A percentile compares a stretch with the other conserved stretches of the same genome.
Evolutionary conservation across 495 filamentous ascomycete genomes (phyloP).

Genomic region (Parachaetomium inaequale): DNA sequence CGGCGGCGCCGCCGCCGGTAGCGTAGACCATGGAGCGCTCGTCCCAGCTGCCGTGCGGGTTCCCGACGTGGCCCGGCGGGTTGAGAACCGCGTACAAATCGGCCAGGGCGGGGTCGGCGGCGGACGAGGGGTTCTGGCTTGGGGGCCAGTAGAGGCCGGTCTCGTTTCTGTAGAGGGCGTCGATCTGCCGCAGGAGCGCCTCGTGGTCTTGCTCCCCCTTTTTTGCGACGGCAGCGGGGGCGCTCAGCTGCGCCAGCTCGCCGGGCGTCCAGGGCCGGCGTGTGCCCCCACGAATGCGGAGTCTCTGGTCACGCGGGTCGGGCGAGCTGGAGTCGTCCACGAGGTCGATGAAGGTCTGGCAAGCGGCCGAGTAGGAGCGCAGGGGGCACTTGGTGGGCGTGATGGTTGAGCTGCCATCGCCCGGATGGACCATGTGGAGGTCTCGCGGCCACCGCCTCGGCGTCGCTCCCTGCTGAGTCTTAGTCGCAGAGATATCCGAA

Average conservation of each 20-base stretch:
- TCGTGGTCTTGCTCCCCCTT: slow-evolving; percentile 1
- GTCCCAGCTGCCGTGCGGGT: slow-evolving; percentile 53
- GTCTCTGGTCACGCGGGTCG: slow-evolving; percentile 33
- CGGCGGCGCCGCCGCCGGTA: slow-evolving; percentile 35
- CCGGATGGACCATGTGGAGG: slow-evolving; percentile 31
- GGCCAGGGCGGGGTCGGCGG: slow-evolving; percentile 30
- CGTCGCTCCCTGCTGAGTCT: neutral
- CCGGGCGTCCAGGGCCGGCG: slow-evolving; percentile 52
- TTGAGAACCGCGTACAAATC: slow-evolving; percentile 56
- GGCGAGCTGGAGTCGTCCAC: slow-evolving; percentile 53
- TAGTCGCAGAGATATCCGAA: neutral
- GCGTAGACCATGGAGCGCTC: slow-evolving; percentile 61
- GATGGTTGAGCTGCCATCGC: slow-evolving; percentile 43
- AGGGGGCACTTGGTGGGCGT: slow-evolving; percentile 58
- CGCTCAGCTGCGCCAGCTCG: slow-evolving; percentile 37
- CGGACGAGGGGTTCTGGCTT: slow-evolving; percentile 39
- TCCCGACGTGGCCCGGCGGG: slow-evolving; percentile 46
- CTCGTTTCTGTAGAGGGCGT: slow-evolving; percentile 45
- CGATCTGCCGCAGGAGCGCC: slow-evolving; percentile 32
- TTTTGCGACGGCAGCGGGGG: neutral
- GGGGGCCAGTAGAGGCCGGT: slow-evolving; percentile 59
- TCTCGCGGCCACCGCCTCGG: slow-evolving; percentile 10
- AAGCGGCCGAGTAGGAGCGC: slow-evolving; percentile 55
- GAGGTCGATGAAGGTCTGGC: slow-evolving; percentile 62
- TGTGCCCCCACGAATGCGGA: slow-evolving; percentile 31